Base-by-base conservation (phyloP, 495 filamentous ascomycete genomes). In the Podospora pseudocomata region DNA sequence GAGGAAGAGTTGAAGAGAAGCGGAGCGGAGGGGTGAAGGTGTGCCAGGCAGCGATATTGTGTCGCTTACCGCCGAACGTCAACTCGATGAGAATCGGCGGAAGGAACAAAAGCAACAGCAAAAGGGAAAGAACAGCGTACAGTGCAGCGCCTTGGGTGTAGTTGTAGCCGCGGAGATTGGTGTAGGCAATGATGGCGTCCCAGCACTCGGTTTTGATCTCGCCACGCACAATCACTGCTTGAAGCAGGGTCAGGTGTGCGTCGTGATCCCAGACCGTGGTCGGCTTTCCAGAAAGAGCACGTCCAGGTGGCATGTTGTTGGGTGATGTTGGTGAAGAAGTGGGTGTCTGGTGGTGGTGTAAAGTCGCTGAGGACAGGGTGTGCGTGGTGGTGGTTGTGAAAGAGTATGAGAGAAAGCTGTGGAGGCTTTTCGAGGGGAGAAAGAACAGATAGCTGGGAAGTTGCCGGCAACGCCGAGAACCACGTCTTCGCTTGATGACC, bases 181-280 rank as follows among this genome's bases (percentile, higher is more conserved):
- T 71, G 6, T 63, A 55, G 0, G 32, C 59, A 1, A 74, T 61
- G 59, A 79, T 70, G 23, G 49, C 34, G 0, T 74, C 67, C 77
- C 77, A 79, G 59, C 78, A 61, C 0, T 28, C 3, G 0, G 64
- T 26, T 4, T 0, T 63, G 3, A 73, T 73, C 53, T 72, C 68
- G 0, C 67, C 68, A 39, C 70, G 65, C 0, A 61, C 66, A 13
- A 79, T 67, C 9, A 80, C 28, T 5, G 76, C 77, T 39, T 74
- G 72, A 5, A 79, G 72, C 16, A 80, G 67, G 13, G 73, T 67
- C 18, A 76, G 66, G 49, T 77, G 78, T n/a, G 77, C 73, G 9
- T 76, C 72, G 20, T 75, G 60, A 18, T 78, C 75, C 77, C 77
- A 80, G n/a, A 34, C 60, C 16, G 77, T 77, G 1, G 72, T 64